Evolutionary conservation across 805 yeast species (phyloP).

Genomic region (Yarrowia osloensis): DNA sequence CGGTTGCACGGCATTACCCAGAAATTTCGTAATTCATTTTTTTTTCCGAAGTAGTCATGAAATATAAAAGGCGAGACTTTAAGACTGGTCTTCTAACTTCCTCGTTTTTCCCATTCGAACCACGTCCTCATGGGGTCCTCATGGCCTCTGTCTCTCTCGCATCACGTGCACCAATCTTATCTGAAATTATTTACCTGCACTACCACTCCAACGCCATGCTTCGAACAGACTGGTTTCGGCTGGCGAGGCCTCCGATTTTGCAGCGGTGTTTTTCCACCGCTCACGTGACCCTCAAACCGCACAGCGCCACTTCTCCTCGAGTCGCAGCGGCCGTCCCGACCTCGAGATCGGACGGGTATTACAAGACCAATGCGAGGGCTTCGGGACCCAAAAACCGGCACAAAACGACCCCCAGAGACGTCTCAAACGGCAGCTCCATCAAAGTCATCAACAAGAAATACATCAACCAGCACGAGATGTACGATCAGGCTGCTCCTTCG

Average conservation of each 20-base stretch:
- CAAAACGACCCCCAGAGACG: neutral
- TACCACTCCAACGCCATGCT: neutral
- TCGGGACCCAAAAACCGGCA: neutral
- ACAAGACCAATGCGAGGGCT: neutral
- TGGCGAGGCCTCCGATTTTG: neutral
- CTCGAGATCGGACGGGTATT: neutral
- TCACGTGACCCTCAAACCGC: neutral
- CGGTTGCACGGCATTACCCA: too few relatives aligned
- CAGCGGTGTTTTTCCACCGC: neutral
- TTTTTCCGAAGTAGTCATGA: too few relatives aligned
- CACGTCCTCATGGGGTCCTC: too few relatives aligned
- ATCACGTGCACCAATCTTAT: slow-evolving; percentile 10
- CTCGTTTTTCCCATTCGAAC: too few relatives aligned
- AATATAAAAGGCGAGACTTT: too few relatives aligned
- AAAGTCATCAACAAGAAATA: neutral
- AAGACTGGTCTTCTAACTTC: too few relatives aligned
- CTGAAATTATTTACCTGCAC: neutral
- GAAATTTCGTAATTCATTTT: too few relatives aligned
- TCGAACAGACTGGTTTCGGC: neutral
- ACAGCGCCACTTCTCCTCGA: neutral
- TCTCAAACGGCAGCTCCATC: neutral
- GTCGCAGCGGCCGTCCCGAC: neutral
- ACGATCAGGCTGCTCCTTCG: neutral
- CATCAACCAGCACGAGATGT: slow-evolving; percentile 5
- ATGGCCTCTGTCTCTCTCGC: too few relatives aligned